Base-by-base conservation (phyloP, 225 moss, liverwort and hornwort genomes). In the Sphagnum tenellum region DNA sequence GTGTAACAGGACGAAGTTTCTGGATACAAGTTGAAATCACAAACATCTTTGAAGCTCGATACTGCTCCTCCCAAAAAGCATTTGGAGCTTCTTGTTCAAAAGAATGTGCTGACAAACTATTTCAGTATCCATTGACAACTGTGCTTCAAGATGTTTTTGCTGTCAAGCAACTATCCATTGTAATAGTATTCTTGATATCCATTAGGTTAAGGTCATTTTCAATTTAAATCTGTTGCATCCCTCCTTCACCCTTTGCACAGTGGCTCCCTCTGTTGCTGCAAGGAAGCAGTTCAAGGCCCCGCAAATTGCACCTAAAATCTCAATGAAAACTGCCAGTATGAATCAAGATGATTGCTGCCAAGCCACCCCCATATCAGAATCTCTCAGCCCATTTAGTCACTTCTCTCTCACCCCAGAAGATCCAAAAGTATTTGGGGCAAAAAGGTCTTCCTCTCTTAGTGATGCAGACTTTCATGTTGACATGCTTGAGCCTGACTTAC, bases 91-190 rank as follows among this genome's bases (percentile, higher is more conserved):
- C 62, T 66, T 46, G 69, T 76, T 29, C 82, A 51, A 50, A 82
- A 69, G 64, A 90, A 76, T 67, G 68, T 80, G 8, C 71, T 84
- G 64, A 90, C 89, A 51, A 89, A 82, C 61, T 98, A 89, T 65
- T 90, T 90, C 55, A 73, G 93, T 96, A 96, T 96, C 96, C 88
- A 67, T 9, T 46, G 5, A 55, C 13, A 58, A 11, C 5, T 44
- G n/a, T 57, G 7, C 29, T 29, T 29, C 29, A 29, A 29, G 29
- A 29, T 29, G 29, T 29, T 29, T 29, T 29, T 29, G 29, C 29
- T 29, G 29, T 29, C 29, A 29, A 29, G 29, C 29, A 29, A 29
- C 29, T 29, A 29, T 29, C 29, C 29, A 29, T 29, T 29, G 29
- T 29, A 29, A 29, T 29, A 29, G 29, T 29, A 29, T 29, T 29